Conservation (phyloP, 2,329 filamentous ascomycete species). For the Hymenoscyphus fructigenus region DNA sequence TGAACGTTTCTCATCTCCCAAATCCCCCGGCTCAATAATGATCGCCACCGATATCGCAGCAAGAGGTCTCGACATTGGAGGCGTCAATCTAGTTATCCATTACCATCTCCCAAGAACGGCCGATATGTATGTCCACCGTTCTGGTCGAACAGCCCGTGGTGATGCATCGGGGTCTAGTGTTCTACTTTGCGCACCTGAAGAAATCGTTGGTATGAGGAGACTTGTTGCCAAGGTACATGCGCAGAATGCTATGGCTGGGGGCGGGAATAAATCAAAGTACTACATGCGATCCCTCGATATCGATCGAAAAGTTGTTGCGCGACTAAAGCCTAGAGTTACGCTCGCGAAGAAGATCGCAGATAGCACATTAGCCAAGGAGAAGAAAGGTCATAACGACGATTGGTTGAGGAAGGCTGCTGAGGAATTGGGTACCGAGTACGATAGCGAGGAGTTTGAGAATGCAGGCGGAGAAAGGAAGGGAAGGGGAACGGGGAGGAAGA, state of each 20-base stretch:
- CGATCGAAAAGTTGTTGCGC: slow-evolving; percentile 73
- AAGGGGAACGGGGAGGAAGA: slow-evolving; percentile 69
- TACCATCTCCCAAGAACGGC: slow-evolving; percentile 92
- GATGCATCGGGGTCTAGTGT: slow-evolving; percentile 76
- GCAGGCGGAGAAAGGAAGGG: slow-evolving; percentile 60
- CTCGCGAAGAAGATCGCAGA: slow-evolving; percentile 89
- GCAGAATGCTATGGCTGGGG: slow-evolving; percentile 43
- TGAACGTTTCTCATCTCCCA: slow-evolving; percentile 76
- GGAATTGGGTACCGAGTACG: slow-evolving; percentile 90
- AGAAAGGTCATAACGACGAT: slow-evolving; percentile 77
- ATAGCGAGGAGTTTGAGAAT: slow-evolving; percentile 78
- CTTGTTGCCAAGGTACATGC: slow-evolving; percentile 88
- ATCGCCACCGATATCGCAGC: slow-evolving; percentile 93
- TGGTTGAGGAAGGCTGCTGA: slow-evolving; percentile 84
- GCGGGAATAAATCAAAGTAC: slow-evolving; percentile 52
- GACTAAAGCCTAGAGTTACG: slow-evolving; percentile 73
- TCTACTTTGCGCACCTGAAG: slow-evolving; percentile 86
- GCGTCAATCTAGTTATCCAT: slow-evolving; percentile 86
- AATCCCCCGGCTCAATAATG: slow-evolving; percentile 62
- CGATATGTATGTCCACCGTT: slow-evolving; percentile 93
- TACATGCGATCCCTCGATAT: slow-evolving; percentile 80
- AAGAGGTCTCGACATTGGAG: slow-evolving; percentile 87
- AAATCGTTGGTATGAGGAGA: slow-evolving; percentile 79
- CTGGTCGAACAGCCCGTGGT: slow-evolving; percentile 88
- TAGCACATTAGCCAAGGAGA: slow-evolving; percentile 80